Evolutionary conservation across 257 asterid species (phyloP).

Genomic region (Solanum sejunctum): DNA sequence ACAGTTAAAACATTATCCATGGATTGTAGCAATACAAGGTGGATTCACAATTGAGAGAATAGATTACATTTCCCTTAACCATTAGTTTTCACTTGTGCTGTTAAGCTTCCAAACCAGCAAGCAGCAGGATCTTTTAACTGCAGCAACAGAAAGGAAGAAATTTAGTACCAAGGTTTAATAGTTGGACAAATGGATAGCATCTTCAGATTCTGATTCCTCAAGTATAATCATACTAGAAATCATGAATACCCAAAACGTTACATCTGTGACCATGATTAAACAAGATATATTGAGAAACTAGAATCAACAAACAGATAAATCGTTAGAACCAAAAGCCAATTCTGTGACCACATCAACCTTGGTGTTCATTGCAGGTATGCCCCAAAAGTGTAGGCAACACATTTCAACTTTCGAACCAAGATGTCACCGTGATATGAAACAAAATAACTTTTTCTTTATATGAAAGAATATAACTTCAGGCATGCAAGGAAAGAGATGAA

Average conservation of each 20-base stretch:
- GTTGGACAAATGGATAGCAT: not conserved
- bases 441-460: not conserved
- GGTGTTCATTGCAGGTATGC: not conserved
- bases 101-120: slow-evolving; percentile 10
- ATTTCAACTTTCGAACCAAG: not conserved
- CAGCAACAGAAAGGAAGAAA: slow-evolving; percentile 7
- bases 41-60: slow-evolving; percentile 6
- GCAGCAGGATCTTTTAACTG: not conserved
- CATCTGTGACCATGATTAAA: not conserved
- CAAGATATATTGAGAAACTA: not conserved
- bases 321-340: not conserved
- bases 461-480: not conserved
- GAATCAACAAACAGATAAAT: not conserved
- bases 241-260: not conserved
- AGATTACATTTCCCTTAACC: slow-evolving; percentile 1
- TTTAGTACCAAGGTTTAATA: not conserved
- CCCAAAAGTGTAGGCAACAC: not conserved
- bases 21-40: slow-evolving; percentile 11
- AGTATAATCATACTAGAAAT: not conserved
- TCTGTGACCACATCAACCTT: not conserved
- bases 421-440: not conserved
- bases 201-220: not conserved
- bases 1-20: slow-evolving; percentile 5
- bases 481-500: not conserved
- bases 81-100: slow-evolving; percentile 11